Conservation (phyloP, 768 basidiomycete genomes). For the Tephrocybe sp. region DNA sequence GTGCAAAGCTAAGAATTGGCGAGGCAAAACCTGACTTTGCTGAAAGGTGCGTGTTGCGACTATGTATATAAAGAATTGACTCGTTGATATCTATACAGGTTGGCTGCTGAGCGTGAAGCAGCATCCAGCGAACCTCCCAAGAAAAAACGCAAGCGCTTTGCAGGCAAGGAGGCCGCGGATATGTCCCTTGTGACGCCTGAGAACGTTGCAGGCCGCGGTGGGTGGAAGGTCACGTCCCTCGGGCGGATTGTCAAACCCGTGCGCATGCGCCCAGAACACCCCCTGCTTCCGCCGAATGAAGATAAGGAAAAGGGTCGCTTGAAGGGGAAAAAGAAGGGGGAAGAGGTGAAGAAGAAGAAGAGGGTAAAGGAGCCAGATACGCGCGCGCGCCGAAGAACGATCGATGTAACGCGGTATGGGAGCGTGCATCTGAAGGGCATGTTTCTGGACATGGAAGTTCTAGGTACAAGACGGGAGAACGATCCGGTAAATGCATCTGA, state of each 20-base stretch:
- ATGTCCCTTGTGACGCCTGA: conserved; percentile 66
- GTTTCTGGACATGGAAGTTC: conserved; percentile 53
- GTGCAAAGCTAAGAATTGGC: conserved; percentile 78
- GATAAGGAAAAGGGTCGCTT: conserved; percentile 17
- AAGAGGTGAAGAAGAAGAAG: conserved; percentile 37
- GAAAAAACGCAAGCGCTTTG: conserved; percentile 43
- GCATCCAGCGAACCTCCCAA: conserved; percentile 33
- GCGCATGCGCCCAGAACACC: conserved; percentile 68
- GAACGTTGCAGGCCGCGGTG: conserved; percentile 48
- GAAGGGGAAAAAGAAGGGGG: conserved; percentile 17
- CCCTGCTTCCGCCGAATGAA: conserved; percentile 42
- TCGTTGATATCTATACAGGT: conserved; percentile 20
- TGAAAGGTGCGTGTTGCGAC: conserved; percentile 47
- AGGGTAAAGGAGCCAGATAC: conserved; percentile 48
- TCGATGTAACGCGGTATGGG: conserved; percentile 74
- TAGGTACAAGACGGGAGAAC: conserved; percentile 17
- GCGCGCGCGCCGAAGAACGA: conserved; percentile 61
- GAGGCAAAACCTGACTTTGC: conserved; percentile 79
- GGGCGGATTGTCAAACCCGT: conserved; percentile 67
- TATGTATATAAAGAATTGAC: conserved; percentile 4
- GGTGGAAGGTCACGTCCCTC: conserved; percentile 71
- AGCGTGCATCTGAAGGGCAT: conserved; percentile 69
- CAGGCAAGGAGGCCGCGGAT: conserved; percentile 49
- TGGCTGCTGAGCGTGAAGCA: conserved; percentile 34
- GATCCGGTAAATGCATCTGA: conserved; percentile 13